These are phyloP conservation scores for Scopulariopsis brevicaulis DNA, from an alignment of 2,329 filamentous ascomycete species.

Conservation along the genomic window DNA sequence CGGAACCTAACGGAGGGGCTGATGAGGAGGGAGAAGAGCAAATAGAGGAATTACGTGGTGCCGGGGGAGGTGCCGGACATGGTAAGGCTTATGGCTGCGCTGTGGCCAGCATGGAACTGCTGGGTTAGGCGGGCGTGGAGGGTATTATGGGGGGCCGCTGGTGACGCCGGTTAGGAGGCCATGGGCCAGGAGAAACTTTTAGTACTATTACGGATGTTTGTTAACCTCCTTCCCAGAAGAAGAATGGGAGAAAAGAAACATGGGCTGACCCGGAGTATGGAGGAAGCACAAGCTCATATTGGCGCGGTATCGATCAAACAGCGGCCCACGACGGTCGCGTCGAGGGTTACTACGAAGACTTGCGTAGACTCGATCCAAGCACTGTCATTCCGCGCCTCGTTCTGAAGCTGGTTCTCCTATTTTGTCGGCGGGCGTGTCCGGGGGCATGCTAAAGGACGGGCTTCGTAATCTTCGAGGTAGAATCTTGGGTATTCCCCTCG, in stretches of 20 bases:
- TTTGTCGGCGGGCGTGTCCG: conserved; percentile 18
- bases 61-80: conserved; percentile 42
- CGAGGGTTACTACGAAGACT: no score
- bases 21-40: conserved; percentile 42
- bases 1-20: conserved; percentile 27
- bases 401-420: conserved; percentile 16
- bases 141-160: conserved; percentile 28
- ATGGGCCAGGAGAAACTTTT: conserved; percentile 31
- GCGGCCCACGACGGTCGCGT: conserved; percentile 21
- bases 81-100: conserved; percentile 39
- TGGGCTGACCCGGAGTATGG: not conserved
- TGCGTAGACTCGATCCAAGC: conserved; percentile 5
- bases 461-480: conserved; percentile 9
- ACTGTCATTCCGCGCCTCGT: conserved; percentile 18
- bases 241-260: conserved; percentile 11
- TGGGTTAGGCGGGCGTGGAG: conserved; percentile 28
- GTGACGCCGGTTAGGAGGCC: conserved; percentile 25
- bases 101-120: conserved; percentile 41
- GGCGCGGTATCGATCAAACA: conserved; percentile 29
- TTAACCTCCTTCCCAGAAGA: conserved; percentile 28
- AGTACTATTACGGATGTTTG: no score
- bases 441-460: conserved; percentile 27
- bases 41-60: conserved; percentile 47
- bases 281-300: conserved; percentile 12
- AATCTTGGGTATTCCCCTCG: not conserved